Percentiles rank a stretch among this genome's conserved stretches.
Evolutionary conservation across 2,329 filamentous ascomycete genomes (phyloP).

Genomic region (Trichoderma koningii): DNA sequence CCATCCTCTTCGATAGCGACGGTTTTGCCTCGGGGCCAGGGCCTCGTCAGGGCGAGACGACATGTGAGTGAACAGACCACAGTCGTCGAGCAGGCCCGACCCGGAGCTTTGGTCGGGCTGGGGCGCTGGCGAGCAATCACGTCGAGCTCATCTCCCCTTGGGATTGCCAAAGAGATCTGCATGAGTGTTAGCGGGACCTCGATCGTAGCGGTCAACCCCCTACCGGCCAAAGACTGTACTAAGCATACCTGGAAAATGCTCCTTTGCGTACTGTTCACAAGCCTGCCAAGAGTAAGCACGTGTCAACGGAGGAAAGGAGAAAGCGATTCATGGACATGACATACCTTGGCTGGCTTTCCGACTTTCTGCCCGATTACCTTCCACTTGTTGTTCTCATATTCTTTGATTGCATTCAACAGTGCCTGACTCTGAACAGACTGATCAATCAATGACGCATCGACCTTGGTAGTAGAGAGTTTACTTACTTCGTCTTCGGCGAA

Average conservation of each 20-base stretch:
- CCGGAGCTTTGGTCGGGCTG: constrained; percentile 9
- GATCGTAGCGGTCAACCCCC: constrained; percentile 26
- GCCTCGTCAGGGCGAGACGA: background rate
- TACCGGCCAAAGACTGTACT: constrained; percentile 33
- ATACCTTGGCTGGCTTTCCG: constrained; percentile 88
- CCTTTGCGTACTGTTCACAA: constrained; percentile 84
- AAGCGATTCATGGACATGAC: background rate
- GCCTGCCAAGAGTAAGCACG: constrained; percentile 37
- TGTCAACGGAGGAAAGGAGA: background rate
- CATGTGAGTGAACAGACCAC: constrained; percentile 1
- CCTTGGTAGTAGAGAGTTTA: constrained; percentile 29
- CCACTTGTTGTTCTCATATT: constrained; percentile 99
- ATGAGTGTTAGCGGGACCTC: constrained; percentile 37
- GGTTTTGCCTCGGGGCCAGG: constrained; percentile 4
- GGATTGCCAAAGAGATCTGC: constrained; percentile 45
- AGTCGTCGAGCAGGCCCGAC: constrained; percentile 19
- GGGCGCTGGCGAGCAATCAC: constrained; percentile 2
- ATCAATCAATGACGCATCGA: constrained; percentile 25
- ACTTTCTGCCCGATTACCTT: constrained; percentile 96
- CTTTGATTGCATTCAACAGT: constrained; percentile 90
- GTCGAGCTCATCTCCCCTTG: constrained; percentile 41
- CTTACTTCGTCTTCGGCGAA: constrained; percentile 95
- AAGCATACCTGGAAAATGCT: constrained; percentile 71
- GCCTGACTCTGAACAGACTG: constrained; percentile 63
- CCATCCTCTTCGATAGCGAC: constrained; percentile 1